Evolutionary conservation across 108 stramenopile genomes (phyloP).

Genomic region (Ochromonas danica): DNA sequence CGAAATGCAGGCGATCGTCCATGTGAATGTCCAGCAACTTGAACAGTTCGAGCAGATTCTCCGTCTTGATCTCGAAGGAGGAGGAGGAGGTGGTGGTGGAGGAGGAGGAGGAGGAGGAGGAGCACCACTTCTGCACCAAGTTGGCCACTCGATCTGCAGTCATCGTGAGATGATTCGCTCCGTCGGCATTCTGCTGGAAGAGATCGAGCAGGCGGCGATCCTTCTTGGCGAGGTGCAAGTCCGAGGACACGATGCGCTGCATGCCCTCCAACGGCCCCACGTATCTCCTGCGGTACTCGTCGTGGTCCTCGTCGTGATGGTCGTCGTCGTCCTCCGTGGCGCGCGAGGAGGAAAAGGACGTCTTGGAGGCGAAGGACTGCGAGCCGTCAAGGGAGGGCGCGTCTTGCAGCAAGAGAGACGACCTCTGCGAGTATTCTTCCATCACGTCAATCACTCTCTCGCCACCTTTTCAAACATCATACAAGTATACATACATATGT

Average conservation of each 20-base stretch:
- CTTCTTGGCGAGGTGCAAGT: constrained; percentile 20
- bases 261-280: constrained; percentile 1
- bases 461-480: too few species aligned
- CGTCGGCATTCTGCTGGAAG: neutral
- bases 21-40: neutral
- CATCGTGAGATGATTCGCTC: neutral
- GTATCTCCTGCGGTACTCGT: neutral
- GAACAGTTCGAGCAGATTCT: constrained; percentile 1
- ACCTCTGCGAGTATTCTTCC: too few species aligned
- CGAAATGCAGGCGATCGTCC: neutral
- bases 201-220: neutral
- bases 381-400: too few species aligned
- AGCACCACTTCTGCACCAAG: neutral
- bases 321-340: too few species aligned
- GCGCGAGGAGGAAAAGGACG: too few species aligned
- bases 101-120: neutral
- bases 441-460: too few species aligned
- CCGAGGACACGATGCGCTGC: neutral
- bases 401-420: too few species aligned
- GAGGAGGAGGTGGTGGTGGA: neutral
- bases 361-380: too few species aligned
- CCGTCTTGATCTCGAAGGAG: neutral
- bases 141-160: neutral
- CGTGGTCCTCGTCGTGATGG: too few species aligned
- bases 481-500: too few species aligned